Evolutionary conservation across 768 basidiomycete species (phyloP), one percentile per base, ranked within the genome.

Genomic region (Rhizopogon roseolus): DNA sequence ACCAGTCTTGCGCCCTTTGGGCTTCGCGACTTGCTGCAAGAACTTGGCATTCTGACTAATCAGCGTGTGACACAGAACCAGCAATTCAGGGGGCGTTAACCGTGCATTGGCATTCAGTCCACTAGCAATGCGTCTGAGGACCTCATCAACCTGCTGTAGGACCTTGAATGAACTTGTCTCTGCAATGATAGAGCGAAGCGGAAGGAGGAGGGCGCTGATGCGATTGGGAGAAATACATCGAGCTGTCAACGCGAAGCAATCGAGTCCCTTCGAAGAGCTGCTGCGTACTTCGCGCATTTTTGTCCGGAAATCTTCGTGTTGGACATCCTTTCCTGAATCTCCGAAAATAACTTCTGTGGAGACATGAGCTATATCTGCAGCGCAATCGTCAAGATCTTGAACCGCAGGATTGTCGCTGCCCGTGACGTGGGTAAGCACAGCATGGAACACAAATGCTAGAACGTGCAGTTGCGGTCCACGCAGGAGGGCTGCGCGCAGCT

Each of bases 381-480:
- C 85, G 58, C 86, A 86, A 14, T 78, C 77, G 59, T 98, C 94
- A 1, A 98, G 76, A 22, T 73, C 76, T 38, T 71, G 66, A 64
- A 95, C 91, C 0, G 66, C 62, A 2, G 73, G 64, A 29, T 78
- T 70, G 63, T 81, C 71, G 11, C 59, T 58, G 32, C 32, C 45
- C 0, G 92, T 93, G 42, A 95, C 79, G 53, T 91, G 82, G n/a
- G 85, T 80, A 37, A 98, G 74, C 17, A 98, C 71, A 0, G 90
- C 80, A 61, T 99, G 95, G 0, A 81, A 79, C 2, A 86, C 85
- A 57, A 86, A 89, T 1, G 95, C 94, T 29, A 98, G 76, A 16
- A 98, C 84, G 66, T 99, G 96, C 0, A 98, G 79, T 52, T 98
- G 96, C 1, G 97, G 96, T 6, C 97, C 97, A 17, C 95, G 89